phyloP scores from a whole-genome alignment of 2,329 filamentous ascomycete species.

The Diaporthe longicolla region DNA sequence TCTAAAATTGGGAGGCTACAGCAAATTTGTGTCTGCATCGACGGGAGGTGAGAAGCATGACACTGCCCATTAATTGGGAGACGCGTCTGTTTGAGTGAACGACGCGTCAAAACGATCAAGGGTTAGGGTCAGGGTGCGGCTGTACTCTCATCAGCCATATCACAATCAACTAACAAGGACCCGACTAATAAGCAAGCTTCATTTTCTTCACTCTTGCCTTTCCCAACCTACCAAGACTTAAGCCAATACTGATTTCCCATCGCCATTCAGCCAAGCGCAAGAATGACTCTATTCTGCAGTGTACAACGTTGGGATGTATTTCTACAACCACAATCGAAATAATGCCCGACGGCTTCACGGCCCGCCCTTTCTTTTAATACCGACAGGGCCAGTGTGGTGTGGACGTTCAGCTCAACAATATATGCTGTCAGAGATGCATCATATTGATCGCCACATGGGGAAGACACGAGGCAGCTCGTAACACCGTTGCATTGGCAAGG shows the following conservation, averaged over 20 bases:
- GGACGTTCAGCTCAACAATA: neutral
- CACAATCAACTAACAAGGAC: neutral
- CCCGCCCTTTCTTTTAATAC: neutral
- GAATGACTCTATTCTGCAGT: neutral
- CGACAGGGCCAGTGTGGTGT: constrained; percentile 13
- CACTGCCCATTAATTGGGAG: constrained; percentile 20
- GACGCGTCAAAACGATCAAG: neutral
- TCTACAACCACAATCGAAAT: neutral
- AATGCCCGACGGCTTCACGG: constrained; percentile 1
- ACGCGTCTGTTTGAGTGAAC: constrained; percentile 16
- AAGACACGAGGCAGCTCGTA: neutral
- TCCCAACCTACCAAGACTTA: neutral
- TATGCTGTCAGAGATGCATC: constrained; percentile 5
- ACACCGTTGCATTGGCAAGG: neutral
- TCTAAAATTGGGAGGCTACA: neutral
- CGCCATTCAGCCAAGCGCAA: neutral
- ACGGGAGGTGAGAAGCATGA: neutral
- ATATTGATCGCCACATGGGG: constrained; percentile 3
- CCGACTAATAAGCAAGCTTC: neutral
- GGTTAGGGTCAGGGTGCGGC: neutral
- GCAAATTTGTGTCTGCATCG: neutral
- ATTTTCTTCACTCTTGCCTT: neutral
- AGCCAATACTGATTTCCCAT: neutral
- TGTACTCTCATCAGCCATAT: neutral
- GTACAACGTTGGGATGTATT: neutral